phyloP scores from a whole-genome alignment of 164 flowering plant species.

The Vitis rupestris region DNA sequence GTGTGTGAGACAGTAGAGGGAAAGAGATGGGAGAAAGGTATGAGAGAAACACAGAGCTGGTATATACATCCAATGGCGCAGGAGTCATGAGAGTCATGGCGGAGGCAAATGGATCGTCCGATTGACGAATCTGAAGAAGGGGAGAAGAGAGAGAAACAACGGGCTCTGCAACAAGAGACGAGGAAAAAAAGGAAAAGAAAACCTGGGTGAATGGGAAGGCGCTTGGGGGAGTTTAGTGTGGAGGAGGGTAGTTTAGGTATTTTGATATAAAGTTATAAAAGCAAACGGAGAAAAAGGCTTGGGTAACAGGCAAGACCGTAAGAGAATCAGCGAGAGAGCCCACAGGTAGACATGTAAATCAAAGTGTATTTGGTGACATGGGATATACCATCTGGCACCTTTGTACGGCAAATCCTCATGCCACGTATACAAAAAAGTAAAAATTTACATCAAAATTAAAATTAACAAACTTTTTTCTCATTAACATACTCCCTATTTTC shows the following conservation, averaged over 20 bases:
- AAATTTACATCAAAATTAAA: too few species aligned
- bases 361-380: too few species aligned
- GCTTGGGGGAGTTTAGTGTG: neutral
- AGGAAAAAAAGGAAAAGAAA: neutral
- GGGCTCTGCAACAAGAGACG: conserved; percentile 2
- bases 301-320: too few species aligned
- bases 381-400: too few species aligned
- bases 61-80: conserved; percentile 61
- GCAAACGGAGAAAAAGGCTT: too few species aligned
- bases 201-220: neutral
- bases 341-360: too few species aligned
- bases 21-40: too few species aligned
- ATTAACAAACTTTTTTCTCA: too few species aligned
- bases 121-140: conserved; percentile 32
- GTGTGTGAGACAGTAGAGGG: neutral
- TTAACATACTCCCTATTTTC: too few species aligned
- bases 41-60: neutral
- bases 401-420: too few species aligned
- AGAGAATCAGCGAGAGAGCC: too few species aligned
- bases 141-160: conserved; percentile 8
- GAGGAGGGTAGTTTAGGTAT: neutral
- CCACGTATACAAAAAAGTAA: too few species aligned
- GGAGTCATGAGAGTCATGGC: conserved; percentile 78
- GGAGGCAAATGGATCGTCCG: conserved; percentile 24
- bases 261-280: neutral